Percentiles rank a stretch among this genome's conserved stretches.
Evolutionary conservation across 2,329 filamentous ascomycete genomes (phyloP).

Genomic region (Colletotrichum sp.): DNA sequence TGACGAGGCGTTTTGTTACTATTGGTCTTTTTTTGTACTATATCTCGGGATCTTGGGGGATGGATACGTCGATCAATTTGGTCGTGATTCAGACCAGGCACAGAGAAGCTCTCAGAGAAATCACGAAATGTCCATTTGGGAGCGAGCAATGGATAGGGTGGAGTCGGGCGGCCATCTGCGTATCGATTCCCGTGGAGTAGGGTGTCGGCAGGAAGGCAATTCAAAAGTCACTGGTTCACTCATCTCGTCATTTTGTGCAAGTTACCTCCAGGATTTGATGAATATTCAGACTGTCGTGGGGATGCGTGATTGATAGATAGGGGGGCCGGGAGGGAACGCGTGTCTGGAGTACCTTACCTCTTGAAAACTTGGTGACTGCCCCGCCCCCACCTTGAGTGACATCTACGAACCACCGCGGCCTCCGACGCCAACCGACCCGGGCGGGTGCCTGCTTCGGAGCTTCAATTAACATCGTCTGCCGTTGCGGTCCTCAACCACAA

Average conservation of each 20-base stretch:
- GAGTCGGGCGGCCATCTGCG: constrained; percentile 12
- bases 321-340: too few relatives aligned
- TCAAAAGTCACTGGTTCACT: constrained; percentile 17
- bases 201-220: constrained; percentile 9
- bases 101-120: neutral
- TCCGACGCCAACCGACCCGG: neutral
- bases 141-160: constrained; percentile 14
- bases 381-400: constrained; percentile 20
- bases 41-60: constrained; percentile 8
- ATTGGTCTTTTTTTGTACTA: constrained; percentile 19
- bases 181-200: constrained; percentile 10
- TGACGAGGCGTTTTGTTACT: constrained; percentile 14
- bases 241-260: neutral
- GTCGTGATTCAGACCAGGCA: neutral
- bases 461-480: neutral
- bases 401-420: neutral
- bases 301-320: neutral
- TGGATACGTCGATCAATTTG: constrained; percentile 11
- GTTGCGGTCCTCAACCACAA: neutral
- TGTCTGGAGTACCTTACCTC: neutral
- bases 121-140: neutral
- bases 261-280: too few relatives aligned
- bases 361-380: neutral
- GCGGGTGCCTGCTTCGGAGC: neutral
- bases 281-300: neutral